phyloP scores from a whole-genome alignment of 371 early-diverging fungal species.

The Mortierella sp. region DNA sequence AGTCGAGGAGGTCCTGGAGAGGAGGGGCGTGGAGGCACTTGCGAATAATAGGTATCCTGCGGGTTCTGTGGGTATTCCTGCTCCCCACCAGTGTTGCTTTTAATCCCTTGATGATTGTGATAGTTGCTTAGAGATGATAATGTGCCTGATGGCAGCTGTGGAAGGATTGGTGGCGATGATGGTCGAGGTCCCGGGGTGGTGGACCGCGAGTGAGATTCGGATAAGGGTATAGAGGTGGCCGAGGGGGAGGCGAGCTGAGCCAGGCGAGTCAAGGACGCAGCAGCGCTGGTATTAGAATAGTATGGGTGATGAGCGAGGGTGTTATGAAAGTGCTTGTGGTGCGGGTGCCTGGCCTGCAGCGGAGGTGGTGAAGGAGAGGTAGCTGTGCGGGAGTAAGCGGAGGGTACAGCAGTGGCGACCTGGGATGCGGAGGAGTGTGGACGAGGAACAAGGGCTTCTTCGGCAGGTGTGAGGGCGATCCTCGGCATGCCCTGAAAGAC shows the following conservation, averaged over 20 bases:
- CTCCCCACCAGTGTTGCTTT: slow-evolving; percentile 13
- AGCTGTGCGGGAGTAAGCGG: slow-evolving; percentile 26
- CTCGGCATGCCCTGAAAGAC: slow-evolving; percentile 54
- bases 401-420: slow-evolving; percentile 42
- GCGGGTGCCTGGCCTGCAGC: slow-evolving; percentile 25
- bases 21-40: slow-evolving; percentile 31
- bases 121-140: slow-evolving; percentile 11
- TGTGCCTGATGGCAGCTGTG: slow-evolving; percentile 2
- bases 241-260: slow-evolving; percentile 25
- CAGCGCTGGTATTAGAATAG: slow-evolving; percentile 20
- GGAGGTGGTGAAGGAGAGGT: slow-evolving; percentile 10
- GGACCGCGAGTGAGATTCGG: slow-evolving; percentile 29
- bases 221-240: slow-evolving; percentile 24
- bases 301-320: slow-evolving; percentile 33
- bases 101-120: background rate
- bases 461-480: slow-evolving; percentile 53
- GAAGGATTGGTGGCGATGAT: slow-evolving; percentile 21
- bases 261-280: slow-evolving; percentile 19
- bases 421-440: slow-evolving; percentile 50
- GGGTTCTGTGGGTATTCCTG: slow-evolving; percentile 51
- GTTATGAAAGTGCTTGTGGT: slow-evolving; percentile 23
- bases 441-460: slow-evolving; percentile 44
- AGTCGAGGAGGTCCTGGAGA: slow-evolving; percentile 40
- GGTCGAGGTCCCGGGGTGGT: slow-evolving; percentile 42
- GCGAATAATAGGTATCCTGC: slow-evolving; percentile 35